phyloP scores from a whole-genome alignment of 129 eudicot genomes.

The Helichrysum umbraculigerum region DNA sequence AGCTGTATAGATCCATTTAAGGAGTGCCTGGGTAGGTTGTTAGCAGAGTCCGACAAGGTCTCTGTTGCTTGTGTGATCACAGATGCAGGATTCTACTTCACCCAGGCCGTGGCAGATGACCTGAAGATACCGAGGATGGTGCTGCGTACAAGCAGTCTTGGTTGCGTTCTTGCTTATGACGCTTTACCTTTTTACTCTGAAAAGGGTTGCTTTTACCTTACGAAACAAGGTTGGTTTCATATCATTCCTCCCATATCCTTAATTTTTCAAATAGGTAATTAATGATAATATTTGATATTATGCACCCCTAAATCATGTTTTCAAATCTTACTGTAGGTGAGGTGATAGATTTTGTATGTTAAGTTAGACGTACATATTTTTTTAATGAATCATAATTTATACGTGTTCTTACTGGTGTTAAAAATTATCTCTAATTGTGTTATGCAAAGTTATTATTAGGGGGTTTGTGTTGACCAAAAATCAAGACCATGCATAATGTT shows the following conservation, averaged over 20 bases:
- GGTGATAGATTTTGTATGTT: too few relatives aligned
- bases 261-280: too few relatives aligned
- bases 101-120: conserved; percentile 40
- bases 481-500: too few relatives aligned
- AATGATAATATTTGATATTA: too few relatives aligned
- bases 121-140: conserved; percentile 45
- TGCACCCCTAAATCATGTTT: not conserved
- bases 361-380: not conserved
- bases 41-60: conserved; percentile 24
- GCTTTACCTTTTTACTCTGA: conserved; percentile 25
- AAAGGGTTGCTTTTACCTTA: conserved; percentile 29
- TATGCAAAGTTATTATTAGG: too few relatives aligned
- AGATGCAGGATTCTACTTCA: conserved; percentile 45
- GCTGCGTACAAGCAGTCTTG: conserved; percentile 39
- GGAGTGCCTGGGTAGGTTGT: conserved; percentile 31
- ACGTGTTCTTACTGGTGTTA: too few relatives aligned
- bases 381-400: too few relatives aligned
- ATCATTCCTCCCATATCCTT: not conserved
- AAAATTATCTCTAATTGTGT: too few relatives aligned
- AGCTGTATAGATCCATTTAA: conserved; percentile 45
- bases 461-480: too few relatives aligned
- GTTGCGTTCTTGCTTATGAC: conserved; percentile 26
- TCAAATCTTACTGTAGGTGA: not conserved
- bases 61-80: conserved; percentile 49
- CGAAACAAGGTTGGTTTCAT: conserved; percentile 24